Conservation (phyloP, 495 filamentous ascomycete species). For the Aspergillus egyptiacus region DNA sequence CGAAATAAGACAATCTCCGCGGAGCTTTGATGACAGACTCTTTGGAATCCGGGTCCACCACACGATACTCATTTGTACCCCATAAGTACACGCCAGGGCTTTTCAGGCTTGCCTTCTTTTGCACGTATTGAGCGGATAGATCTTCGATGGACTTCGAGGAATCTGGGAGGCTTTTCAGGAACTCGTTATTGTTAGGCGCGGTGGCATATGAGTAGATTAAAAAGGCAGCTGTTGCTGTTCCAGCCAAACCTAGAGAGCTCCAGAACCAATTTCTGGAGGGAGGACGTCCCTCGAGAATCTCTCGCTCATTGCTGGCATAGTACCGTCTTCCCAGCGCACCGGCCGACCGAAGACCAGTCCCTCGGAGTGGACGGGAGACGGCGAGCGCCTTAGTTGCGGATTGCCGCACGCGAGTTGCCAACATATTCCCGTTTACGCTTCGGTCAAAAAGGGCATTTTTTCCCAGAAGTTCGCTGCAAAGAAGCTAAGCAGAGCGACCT, state of each 20-base stretch:
- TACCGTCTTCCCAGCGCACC: conserved; percentile 25
- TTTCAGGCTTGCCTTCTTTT: conserved; percentile 83
- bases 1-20: conserved; percentile 72
- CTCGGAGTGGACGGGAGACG: conserved; percentile 18
- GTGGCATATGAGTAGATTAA: conserved; percentile 33
- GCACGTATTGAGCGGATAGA: conserved; percentile 70
- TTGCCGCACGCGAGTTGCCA: conserved; percentile 26
- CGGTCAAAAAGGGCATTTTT: conserved; percentile 9
- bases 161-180: conserved; percentile 19
- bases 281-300: conserved; percentile 10
- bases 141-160: conserved; percentile 43
- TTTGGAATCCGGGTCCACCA: conserved; percentile 77
- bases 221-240: conserved; percentile 32
- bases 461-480: background rate
- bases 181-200: conserved; percentile 18
- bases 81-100: conserved; percentile 88
- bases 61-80: conserved; percentile 82
- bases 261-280: conserved; percentile 30
- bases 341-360: conserved; percentile 15
- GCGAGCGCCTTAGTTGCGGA: conserved; percentile 19
- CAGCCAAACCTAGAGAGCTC: conserved; percentile 32
- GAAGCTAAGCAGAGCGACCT: background rate
- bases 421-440: conserved; percentile 23
- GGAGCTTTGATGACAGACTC: conserved; percentile 74
- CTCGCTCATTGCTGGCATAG: conserved; percentile 27